Evolutionary conservation across 139 green algal species (phyloP).

Genomic region (Picochlorum sp.): DNA sequence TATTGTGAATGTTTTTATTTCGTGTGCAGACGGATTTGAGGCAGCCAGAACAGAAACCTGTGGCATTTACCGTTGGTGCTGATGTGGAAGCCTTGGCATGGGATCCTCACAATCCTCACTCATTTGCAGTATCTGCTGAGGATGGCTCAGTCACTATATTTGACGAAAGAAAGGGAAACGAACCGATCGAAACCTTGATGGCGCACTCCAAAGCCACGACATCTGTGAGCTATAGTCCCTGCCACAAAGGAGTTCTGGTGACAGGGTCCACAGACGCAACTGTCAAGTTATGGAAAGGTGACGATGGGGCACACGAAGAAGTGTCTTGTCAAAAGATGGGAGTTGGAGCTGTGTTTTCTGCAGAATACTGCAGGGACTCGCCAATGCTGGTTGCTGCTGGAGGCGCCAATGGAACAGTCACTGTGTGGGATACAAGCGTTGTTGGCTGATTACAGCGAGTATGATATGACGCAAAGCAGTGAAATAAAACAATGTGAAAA

Average conservation of each 20-base stretch:
- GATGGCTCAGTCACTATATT: slow-evolving; percentile 61
- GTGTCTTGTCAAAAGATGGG: slow-evolving; percentile 64
- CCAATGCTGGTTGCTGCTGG: slow-evolving; percentile 67
- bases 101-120: slow-evolving; percentile 62
- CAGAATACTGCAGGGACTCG: slow-evolving; percentile 54
- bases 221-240: slow-evolving; percentile 57
- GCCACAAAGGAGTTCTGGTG: slow-evolving; percentile 58
- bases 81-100: slow-evolving; percentile 86
- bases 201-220: slow-evolving; percentile 81
- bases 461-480: no score
- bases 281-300: slow-evolving; percentile 82
- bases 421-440: slow-evolving; percentile 69
- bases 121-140: slow-evolving; percentile 81
- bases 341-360: slow-evolving; percentile 66
- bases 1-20: background rate
- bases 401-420: slow-evolving; percentile 69
- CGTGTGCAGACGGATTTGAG: slow-evolving; percentile 44
- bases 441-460: background rate
- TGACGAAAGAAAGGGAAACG: slow-evolving; percentile 44
- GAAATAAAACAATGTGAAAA: no score
- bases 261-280: slow-evolving; percentile 90
- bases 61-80: slow-evolving; percentile 57
- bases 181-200: slow-evolving; percentile 59
- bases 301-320: slow-evolving; percentile 39
- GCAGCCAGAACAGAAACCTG: slow-evolving; percentile 19